These are phyloP conservation scores for Alternaria infectoria DNA, from an alignment of 2,329 filamentous ascomycete species.

Conservation along the genomic window DNA sequence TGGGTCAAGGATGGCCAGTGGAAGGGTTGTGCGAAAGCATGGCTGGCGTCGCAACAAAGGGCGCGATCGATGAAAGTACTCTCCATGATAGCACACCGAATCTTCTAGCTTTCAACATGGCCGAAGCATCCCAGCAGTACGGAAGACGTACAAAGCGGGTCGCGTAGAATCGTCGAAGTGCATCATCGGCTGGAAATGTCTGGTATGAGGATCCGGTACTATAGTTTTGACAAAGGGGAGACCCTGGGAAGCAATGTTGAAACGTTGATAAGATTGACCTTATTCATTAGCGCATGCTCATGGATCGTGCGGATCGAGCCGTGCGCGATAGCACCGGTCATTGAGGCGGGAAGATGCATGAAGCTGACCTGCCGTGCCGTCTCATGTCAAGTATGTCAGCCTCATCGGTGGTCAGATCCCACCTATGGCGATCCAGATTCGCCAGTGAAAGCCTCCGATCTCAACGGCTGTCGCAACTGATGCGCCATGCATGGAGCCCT, in stretches of 20 bases:
- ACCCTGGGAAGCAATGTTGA: not conserved
- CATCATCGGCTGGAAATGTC: not conserved
- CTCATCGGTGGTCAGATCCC: not conserved
- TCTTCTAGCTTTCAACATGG: slow-evolving; percentile 60
- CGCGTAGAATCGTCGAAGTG: not conserved
- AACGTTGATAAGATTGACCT: not conserved
- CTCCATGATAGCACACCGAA: slow-evolving; percentile 55
- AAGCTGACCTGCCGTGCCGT: slow-evolving; percentile 4
- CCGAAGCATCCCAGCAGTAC: not conserved
- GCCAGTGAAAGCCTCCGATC: not conserved
- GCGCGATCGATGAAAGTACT: slow-evolving; percentile 39
- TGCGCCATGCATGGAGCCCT: not conserved
- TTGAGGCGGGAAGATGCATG: not conserved
- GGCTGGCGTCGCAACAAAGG: slow-evolving; percentile 48
- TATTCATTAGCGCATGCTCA: not conserved
- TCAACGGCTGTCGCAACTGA: not conserved
- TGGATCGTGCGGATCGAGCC: not conserved
- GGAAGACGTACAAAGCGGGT: not conserved
- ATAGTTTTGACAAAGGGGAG: not conserved
- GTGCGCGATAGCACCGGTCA: not conserved
- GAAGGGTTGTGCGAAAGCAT: slow-evolving; percentile 56
- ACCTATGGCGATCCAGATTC: not conserved
- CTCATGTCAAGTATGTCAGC: not conserved
- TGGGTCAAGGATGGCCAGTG: slow-evolving; percentile 53
- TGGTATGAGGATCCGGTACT: not conserved